Conservation (phyloP, 2,329 filamentous ascomycete species). For the Allantophomopsis lycopodina region DNA sequence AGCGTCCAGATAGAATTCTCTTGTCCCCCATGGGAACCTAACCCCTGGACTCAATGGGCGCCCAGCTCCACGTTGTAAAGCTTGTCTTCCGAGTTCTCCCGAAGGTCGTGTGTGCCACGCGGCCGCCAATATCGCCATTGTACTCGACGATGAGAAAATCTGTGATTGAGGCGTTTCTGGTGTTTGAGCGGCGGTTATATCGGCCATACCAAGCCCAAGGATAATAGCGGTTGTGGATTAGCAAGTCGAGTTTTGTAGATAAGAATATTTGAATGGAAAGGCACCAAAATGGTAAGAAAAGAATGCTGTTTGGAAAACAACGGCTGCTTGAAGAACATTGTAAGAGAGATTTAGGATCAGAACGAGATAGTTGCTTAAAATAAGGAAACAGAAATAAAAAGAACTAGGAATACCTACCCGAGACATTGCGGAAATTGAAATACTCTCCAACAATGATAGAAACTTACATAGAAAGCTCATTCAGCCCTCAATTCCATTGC, state of each 20-base stretch:
- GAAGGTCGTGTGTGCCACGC: slow-evolving; percentile 35
- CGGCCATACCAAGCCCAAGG: slow-evolving; percentile 45
- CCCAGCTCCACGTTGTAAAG: slow-evolving; percentile 41
- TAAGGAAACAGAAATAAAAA: no score
- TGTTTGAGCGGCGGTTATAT: slow-evolving; percentile 50
- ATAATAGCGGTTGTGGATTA: slow-evolving; percentile 24
- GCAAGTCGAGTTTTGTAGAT: slow-evolving; percentile 2
- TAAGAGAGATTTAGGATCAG: no score
- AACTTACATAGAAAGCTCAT: no score
- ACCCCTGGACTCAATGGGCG: slow-evolving; percentile 47
- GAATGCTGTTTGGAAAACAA: no score
- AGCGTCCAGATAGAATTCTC: slow-evolving; percentile 52
- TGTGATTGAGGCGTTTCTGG: slow-evolving; percentile 39
- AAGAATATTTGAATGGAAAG: no score
- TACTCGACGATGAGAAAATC: slow-evolving; percentile 56
- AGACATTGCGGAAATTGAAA: no score
- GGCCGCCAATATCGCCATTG: slow-evolving; percentile 46
- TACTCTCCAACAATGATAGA: no score
- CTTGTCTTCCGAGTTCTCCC: slow-evolving; percentile 26
- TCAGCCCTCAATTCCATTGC: no score
- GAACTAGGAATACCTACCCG: no score
- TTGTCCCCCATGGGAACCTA: slow-evolving; percentile 20
- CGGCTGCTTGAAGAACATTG: no score
- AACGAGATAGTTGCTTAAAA: no score
- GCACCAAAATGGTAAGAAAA: no score